phyloP scores from a whole-genome alignment of 2,329 filamentous ascomycete genomes.

The Fusarium denticulatum region DNA sequence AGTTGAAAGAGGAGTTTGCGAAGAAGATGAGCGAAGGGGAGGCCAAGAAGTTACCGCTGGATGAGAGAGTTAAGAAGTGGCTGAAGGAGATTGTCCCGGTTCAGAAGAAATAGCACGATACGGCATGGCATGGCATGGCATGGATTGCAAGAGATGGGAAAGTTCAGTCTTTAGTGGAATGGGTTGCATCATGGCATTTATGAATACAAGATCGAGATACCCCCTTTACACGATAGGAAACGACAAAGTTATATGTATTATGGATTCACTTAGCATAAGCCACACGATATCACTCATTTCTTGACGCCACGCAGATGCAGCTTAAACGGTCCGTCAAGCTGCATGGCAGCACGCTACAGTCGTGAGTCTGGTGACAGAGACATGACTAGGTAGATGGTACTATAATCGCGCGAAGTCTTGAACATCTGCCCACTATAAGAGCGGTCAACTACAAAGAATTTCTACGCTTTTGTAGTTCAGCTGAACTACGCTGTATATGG shows the following conservation, averaged over 20 bases:
- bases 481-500: not conserved
- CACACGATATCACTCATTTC: not conserved
- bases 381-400: conserved; percentile 5
- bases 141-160: conserved; percentile 11
- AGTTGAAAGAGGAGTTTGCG: conserved; percentile 27
- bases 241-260: conserved; percentile 1
- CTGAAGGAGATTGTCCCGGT: conserved; percentile 31
- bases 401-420: not conserved
- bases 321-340: not conserved
- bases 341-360: not conserved
- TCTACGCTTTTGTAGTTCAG: not conserved
- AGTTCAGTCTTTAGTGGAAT: not conserved
- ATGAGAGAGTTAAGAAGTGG: conserved; percentile 38
- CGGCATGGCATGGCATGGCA: not conserved
- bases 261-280: not conserved
- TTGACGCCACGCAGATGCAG: conserved; percentile 11
- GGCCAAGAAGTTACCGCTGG: conserved; percentile 31
- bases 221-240: conserved; percentile 21
- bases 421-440: conserved; percentile 9
- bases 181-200: conserved; percentile 20
- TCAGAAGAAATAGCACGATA: not conserved
- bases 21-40: conserved; percentile 38
- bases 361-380: conserved; percentile 1
- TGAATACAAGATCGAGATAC: conserved; percentile 36
- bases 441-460: conserved; percentile 8